Conservation (phyloP, 257 asterid genomes). For the Handroanthus guayacan region DNA sequence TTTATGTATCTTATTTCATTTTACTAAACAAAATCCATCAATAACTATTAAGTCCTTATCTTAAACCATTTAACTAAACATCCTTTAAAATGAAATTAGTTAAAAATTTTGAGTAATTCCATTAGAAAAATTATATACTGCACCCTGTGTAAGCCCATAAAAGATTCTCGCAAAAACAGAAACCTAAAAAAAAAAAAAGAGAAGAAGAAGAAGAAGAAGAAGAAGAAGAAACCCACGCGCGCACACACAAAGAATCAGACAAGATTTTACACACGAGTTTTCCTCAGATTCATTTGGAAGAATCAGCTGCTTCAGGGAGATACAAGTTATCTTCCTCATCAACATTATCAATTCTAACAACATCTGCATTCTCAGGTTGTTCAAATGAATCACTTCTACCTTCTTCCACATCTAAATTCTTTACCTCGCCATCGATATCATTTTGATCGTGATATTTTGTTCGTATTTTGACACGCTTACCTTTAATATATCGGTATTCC, state of each 20-base stretch:
- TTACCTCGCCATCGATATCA: constrained; percentile 18
- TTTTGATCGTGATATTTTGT: constrained; percentile 41
- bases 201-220: not conserved
- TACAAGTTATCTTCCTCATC: constrained; percentile 30
- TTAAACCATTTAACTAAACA: too few relatives aligned
- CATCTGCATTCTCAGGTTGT: constrained; percentile 42
- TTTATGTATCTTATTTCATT: too few relatives aligned
- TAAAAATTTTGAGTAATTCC: too few relatives aligned
- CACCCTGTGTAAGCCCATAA: too few relatives aligned
- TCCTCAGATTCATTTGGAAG: constrained; percentile 3
- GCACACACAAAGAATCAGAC: not conserved
- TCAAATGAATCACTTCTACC: constrained; percentile 36
- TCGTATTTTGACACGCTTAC: constrained; percentile 78
- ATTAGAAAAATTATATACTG: too few relatives aligned
- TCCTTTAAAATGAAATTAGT: too few relatives aligned
- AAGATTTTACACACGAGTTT: not conserved
- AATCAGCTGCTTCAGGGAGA: constrained; percentile 34
- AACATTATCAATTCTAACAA: constrained; percentile 26
- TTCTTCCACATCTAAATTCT: constrained; percentile 39
- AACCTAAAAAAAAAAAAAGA: too few relatives aligned
- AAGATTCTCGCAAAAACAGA: too few relatives aligned
- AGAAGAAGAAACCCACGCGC: too few relatives aligned
- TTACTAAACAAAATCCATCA: too few relatives aligned
- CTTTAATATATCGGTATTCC: constrained; percentile 80
- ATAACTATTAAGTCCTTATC: too few relatives aligned